Evolutionary conservation across 202 grass and related monocot genomes (phyloP).

Genomic region (Setaria italica): DNA sequence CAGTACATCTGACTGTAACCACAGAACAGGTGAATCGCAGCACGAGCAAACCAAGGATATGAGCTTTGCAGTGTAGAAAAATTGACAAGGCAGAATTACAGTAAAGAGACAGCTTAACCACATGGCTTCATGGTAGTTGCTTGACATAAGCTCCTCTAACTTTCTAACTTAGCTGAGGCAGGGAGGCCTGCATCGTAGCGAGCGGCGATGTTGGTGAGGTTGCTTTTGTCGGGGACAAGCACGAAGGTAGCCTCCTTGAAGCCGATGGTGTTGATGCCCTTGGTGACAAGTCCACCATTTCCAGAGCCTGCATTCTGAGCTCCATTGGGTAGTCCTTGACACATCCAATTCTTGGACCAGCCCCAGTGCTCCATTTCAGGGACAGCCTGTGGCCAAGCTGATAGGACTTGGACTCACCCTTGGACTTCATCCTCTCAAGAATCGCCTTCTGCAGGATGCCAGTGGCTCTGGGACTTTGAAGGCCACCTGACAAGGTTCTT

Average conservation of each 20-base stretch:
- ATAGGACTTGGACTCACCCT: constrained; percentile 73
- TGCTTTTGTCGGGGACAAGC: constrained; percentile 47
- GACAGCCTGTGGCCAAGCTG: constrained; percentile 83
- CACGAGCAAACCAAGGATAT: not conserved
- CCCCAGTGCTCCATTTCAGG: constrained; percentile 84
- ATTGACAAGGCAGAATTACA: not conserved
- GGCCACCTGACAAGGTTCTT: constrained; percentile 79
- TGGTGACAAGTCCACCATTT: constrained; percentile 20
- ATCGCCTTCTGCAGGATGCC: constrained; percentile 58
- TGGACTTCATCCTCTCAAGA: constrained; percentile 84
- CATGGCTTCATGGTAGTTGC: not conserved
- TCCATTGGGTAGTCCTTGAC: constrained; percentile 57
- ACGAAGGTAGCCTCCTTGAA: constrained; percentile 40
- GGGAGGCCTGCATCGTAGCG: constrained; percentile 17
- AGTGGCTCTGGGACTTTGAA: constrained; percentile 58
- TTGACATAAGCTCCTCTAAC: not conserved
- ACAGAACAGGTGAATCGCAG: not conserved
- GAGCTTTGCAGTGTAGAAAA: not conserved
- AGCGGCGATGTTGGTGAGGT: constrained; percentile 13
- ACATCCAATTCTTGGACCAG: constrained; percentile 89
- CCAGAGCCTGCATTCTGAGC: constrained; percentile 47
- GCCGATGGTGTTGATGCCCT: not conserved
- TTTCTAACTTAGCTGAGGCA: constrained; percentile 40
- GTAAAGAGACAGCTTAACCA: not conserved
- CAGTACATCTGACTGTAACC: not conserved